phyloP scores from a whole-genome alignment of 179 eudicot genomes.

The Gypsophila paniculata region DNA sequence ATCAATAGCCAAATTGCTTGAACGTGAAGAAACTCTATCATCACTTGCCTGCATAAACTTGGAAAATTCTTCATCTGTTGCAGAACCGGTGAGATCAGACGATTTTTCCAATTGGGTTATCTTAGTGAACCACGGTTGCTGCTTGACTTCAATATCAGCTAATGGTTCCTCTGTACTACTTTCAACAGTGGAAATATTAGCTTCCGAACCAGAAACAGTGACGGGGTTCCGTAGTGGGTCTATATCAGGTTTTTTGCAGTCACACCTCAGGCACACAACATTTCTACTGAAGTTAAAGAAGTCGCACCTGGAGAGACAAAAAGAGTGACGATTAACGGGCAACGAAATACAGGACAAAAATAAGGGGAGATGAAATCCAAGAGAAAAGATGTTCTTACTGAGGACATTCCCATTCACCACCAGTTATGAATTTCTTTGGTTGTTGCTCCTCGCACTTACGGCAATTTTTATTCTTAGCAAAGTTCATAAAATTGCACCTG shows the following conservation, averaged over 20 bases:
- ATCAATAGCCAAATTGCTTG: slow-evolving; percentile 18
- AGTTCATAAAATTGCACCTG: slow-evolving; percentile 89
- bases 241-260: slow-evolving; percentile 55
- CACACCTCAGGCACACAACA: slow-evolving; percentile 65
- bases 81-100: slow-evolving; percentile 34
- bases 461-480: slow-evolving; percentile 65
- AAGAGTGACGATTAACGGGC: neutral
- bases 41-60: slow-evolving; percentile 41
- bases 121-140: slow-evolving; percentile 51
- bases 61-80: slow-evolving; percentile 40
- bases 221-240: slow-evolving; percentile 21
- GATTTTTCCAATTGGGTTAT: slow-evolving; percentile 38
- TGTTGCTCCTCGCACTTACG: slow-evolving; percentile 69
- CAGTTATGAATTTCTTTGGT: slow-evolving; percentile 59
- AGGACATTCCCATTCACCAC: slow-evolving; percentile 95
- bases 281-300: slow-evolving; percentile 72
- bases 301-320: slow-evolving; percentile 45
- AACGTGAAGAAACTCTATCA: slow-evolving; percentile 32
- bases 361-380: slow-evolving; percentile 13
- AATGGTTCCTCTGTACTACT: slow-evolving; percentile 24
- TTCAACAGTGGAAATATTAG: slow-evolving; percentile 22
- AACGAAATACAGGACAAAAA: neutral
- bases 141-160: slow-evolving; percentile 41
- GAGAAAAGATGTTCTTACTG: slow-evolving; percentile 49
- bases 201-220: slow-evolving; percentile 22